phyloP scores from a whole-genome alignment of 306 rosid genomes.

The Elaeagnus macrophylla region DNA sequence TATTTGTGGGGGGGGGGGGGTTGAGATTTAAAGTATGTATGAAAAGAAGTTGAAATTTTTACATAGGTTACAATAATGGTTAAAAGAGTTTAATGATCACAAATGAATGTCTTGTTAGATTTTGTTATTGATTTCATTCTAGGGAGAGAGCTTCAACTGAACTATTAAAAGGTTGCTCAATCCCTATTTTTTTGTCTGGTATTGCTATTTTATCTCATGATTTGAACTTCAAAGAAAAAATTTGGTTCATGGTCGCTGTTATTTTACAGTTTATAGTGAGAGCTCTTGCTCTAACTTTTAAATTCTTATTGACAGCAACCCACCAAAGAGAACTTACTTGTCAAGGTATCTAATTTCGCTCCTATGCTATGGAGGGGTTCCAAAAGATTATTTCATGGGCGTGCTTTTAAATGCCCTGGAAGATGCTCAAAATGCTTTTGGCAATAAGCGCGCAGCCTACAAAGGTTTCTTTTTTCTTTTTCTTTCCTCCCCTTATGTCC shows the following conservation, averaged over 20 bases:
- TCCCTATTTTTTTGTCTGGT: no score
- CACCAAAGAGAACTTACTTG: conserved; percentile 38
- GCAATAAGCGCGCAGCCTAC: conserved; percentile 48
- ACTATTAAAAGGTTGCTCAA: no score
- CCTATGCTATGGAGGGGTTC: conserved; percentile 76
- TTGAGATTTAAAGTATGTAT: no score
- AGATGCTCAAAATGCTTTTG: conserved; percentile 30
- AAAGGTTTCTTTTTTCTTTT: conserved; percentile 32
- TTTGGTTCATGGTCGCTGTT: not conserved
- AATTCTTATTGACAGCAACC: conserved; percentile 39
- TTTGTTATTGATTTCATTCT: no score
- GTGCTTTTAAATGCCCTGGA: conserved; percentile 35
- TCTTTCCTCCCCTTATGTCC: conserved; percentile 7
- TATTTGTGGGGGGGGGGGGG: no score
- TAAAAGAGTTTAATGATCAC: no score
- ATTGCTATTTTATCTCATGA: not conserved
- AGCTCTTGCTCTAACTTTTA: conserved; percentile 8
- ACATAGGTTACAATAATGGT: no score
- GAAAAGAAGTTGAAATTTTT: no score
- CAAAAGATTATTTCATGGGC: conserved; percentile 48
- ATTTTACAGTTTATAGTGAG: conserved; percentile 14
- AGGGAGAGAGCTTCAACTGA: no score
- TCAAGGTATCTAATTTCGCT: conserved; percentile 53
- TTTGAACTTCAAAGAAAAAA: not conserved
- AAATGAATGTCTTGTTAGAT: no score